Conservation (phyloP, 2,329 filamentous ascomycete genomes). For the Hyphodiscus sp. region DNA sequence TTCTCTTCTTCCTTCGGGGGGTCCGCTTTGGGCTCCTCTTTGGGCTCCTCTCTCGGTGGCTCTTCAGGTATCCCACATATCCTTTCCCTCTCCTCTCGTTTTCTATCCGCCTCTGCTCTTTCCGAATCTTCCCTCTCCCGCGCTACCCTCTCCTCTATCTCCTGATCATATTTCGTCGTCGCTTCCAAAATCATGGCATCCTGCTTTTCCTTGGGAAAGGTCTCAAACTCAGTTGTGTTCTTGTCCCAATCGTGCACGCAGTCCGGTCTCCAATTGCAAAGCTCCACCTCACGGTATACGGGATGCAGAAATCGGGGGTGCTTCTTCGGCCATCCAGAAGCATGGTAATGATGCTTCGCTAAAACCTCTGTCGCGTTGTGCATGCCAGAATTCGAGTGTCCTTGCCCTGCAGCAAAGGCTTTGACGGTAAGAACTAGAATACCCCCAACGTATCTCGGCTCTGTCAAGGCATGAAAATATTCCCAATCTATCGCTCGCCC, state of each 20-base stretch:
- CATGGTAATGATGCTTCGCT: constrained; percentile 70
- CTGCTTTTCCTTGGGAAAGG: constrained; percentile 52
- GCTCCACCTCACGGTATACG: constrained; percentile 62
- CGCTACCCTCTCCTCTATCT: constrained; percentile 6
- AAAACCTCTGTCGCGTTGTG: constrained; percentile 59
- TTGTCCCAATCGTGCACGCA: constrained; percentile 62
- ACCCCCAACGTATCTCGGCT: constrained; percentile 58
- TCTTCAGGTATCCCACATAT: background rate
- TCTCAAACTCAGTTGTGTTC: constrained; percentile 54
- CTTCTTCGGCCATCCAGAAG: constrained; percentile 61
- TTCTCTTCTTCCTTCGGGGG: background rate
- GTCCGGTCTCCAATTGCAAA: constrained; percentile 61
- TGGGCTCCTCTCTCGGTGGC: background rate
- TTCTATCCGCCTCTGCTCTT: background rate
- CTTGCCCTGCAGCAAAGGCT: constrained; percentile 66
- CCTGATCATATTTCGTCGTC: constrained; percentile 12
- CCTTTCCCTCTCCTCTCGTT: background rate
- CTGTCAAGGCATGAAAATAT: constrained; percentile 56
- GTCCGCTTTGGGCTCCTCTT: background rate
- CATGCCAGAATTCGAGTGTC: constrained; percentile 66
- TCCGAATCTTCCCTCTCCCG: constrained; percentile 5
- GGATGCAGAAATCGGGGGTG: constrained; percentile 63
- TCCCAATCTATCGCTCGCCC: constrained; percentile 51
- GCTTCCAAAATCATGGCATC: constrained; percentile 34
- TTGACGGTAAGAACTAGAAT: constrained; percentile 64